Base-by-base conservation (phyloP, 1,139 yeast species). In the Zhuliangozyma parablackwelliae region DNA sequence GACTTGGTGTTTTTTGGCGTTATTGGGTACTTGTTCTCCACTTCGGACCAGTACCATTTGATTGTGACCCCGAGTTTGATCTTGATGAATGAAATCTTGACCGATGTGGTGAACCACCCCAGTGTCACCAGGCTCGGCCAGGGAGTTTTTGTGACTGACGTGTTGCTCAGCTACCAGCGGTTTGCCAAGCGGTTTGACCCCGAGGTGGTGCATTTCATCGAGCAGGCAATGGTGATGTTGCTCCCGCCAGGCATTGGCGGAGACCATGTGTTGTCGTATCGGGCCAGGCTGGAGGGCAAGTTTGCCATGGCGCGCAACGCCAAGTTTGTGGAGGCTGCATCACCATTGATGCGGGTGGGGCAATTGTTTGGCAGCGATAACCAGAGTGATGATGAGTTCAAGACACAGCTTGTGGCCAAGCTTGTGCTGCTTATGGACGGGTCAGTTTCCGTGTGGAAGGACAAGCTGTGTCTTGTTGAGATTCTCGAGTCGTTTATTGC, bases 41-140 rank as follows among this genome's bases (percentile, higher is more conserved):
- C 97, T 1, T 92, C 98, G 0, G 99, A 94, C 67, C 94, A 89
- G 54, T 92, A 87, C 59, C 97, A 94, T 67, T 71, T 88, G 45
- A 83, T 92, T 12, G 90, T 82, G 5, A 89, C 97, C 0, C 96
- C 97, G 2, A 75, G 94, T 2, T 65, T 79, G 28, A 74, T 92
- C 29, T 59, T 88, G 31, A 78, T 89, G 68, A 77, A 82, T 37
- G 92, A 88, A 57, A 69, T 78, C 21, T 63, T 90, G 37, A 49
- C 61, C n/a, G 47, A 50, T 23, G 46, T 59, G 16, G 46, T 53
- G 25, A 7, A 7, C 24, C 46, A 50, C 21, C 78, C 82, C 29
- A 64, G 72, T 28, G 63, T 68, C 33, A 54, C 64, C 28, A 81
- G 53, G 35, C 41, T 67, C 23, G 65, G 63, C 9, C 64, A 63